Percentiles rank a stretch among this genome's conserved stretches.
phyloP scores from a whole-genome alignment of 371 early-diverging fungal species.

The Homolaphlyctis polyrhiza region DNA sequence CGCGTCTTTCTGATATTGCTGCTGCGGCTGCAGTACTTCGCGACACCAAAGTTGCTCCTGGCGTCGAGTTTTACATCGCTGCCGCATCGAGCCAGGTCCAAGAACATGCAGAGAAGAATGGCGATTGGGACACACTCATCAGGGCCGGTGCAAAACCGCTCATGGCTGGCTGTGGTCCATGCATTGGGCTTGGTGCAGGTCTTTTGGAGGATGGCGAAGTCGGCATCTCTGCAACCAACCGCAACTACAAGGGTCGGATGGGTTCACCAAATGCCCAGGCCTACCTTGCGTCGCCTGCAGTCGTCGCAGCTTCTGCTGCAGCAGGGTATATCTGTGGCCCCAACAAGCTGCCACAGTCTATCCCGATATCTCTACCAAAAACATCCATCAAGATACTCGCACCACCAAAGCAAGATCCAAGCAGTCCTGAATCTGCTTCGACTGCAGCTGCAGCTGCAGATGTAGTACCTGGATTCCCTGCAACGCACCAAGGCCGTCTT shows the following conservation, averaged over 20 bases:
- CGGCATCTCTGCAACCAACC: slow-evolving; percentile 94
- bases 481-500: slow-evolving; percentile 68
- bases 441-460: slow-evolving; percentile 5
- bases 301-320: slow-evolving; percentile 8
- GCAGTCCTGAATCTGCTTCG: background rate
- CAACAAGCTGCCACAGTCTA: background rate
- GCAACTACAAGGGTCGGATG: slow-evolving; percentile 98
- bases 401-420: background rate
- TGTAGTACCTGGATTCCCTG: slow-evolving; percentile 53
- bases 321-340: slow-evolving; percentile 17
- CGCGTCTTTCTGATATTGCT: slow-evolving; percentile 78
- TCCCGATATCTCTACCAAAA: background rate
- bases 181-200: slow-evolving; percentile 89
- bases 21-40: slow-evolving; percentile 80
- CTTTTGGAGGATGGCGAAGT: slow-evolving; percentile 89
- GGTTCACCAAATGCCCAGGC: slow-evolving; percentile 85
- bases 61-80: slow-evolving; percentile 94
- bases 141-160: slow-evolving; percentile 86
- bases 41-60: slow-evolving; percentile 58
- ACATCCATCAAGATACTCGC: background rate
- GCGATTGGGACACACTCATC: slow-evolving; percentile 83
- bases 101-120: slow-evolving; percentile 71
- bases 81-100: slow-evolving; percentile 90
- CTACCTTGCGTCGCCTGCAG: slow-evolving; percentile 80
- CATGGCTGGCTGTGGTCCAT: slow-evolving; percentile 95